Percentiles rank a stretch among this genome's conserved stretches.
These are phyloP conservation scores for Trichoderma semiorbis DNA, from an alignment of 2,329 filamentous ascomycete species.

Conservation along the genomic window DNA sequence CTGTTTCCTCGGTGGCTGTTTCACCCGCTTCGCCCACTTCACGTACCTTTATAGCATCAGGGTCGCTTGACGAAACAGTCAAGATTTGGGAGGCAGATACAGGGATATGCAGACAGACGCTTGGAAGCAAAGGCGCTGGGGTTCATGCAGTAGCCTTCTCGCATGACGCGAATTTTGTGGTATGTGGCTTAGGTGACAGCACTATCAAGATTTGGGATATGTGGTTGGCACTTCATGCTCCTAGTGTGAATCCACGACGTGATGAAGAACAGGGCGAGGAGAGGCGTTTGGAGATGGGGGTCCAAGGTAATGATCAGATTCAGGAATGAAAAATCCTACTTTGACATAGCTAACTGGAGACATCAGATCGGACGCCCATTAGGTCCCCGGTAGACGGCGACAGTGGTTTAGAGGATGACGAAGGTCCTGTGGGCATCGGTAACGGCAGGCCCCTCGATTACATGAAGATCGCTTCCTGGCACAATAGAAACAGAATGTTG, in stretches of 20 bases:
- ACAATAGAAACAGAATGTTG: not conserved
- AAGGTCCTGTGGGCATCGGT: not conserved
- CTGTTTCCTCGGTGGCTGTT: no score
- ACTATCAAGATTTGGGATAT: not conserved
- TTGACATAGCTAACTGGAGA: not conserved
- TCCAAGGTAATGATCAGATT: not conserved
- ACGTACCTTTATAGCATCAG: not conserved
- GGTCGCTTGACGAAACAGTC: not conserved
- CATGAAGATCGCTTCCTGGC: not conserved
- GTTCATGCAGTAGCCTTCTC: not conserved
- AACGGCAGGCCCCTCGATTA: no score
- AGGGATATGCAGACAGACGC: not conserved
- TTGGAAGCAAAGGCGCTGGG: not conserved
- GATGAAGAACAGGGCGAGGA: not conserved
- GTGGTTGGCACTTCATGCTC: not conserved
- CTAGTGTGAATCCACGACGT: not conserved
- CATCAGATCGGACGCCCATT: not conserved
- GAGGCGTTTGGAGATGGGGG: rapidly evolving
- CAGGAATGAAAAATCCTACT: not conserved
- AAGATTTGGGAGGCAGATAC: not conserved
- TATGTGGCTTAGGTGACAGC: not conserved
- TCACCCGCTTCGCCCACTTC: not conserved
- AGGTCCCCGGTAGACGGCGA: not conserved
- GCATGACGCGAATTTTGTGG: not conserved
- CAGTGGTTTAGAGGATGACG: not conserved